These are phyloP conservation scores for Leccinum boreale DNA, from an alignment of 768 basidiomycete genomes.

Conservation along the genomic window DNA sequence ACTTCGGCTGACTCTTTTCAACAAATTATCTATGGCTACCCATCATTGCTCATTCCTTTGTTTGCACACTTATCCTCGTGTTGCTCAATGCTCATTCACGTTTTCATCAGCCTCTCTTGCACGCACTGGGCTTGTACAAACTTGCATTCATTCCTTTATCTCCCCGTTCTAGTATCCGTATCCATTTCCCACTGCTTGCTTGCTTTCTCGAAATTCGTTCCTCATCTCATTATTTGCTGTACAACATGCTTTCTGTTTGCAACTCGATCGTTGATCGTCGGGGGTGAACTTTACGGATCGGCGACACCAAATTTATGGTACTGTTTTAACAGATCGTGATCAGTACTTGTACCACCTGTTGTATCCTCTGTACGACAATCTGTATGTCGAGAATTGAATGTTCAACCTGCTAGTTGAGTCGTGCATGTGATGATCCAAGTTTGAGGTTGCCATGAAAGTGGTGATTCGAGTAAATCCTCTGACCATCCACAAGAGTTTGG, in stretches of 20 bases:
- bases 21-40: not conserved
- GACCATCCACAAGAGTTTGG: not conserved
- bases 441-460: not conserved
- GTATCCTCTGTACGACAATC: too few species aligned
- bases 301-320: constrained; percentile 19
- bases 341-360: constrained; percentile 13
- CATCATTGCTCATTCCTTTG: not conserved
- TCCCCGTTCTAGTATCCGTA: not conserved
- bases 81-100: constrained; percentile 1
- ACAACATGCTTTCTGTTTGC: not conserved
- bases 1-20: too few species aligned
- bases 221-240: constrained; percentile 13
- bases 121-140: constrained; percentile 7
- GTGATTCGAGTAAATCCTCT: not conserved
- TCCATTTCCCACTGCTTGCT: not conserved
- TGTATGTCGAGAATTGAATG: constrained; percentile 16
- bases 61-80: too few species aligned
- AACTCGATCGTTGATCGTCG: constrained; percentile 12
- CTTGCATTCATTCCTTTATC: not conserved
- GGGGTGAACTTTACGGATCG: not conserved
- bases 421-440: not conserved
- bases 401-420: not conserved
- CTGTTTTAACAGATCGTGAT: not conserved
- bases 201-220: not conserved
- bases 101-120: not conserved